Conservation (phyloP, 2,329 filamentous ascomycete genomes). For the Bretziella fagacearum region DNA sequence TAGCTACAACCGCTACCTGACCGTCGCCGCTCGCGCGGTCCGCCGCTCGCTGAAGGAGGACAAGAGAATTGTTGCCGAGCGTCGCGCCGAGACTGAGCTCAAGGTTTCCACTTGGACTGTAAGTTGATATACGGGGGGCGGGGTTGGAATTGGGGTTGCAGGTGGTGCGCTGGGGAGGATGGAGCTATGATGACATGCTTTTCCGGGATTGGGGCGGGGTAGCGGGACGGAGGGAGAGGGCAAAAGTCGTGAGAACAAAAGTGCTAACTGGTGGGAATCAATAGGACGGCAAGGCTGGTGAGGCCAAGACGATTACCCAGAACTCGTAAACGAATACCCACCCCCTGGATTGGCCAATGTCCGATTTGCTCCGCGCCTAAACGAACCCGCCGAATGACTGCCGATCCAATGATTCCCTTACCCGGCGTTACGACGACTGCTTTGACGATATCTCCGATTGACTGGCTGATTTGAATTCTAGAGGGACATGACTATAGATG, state of each 20-base stretch:
- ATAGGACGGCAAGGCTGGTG: slow-evolving; percentile 82
- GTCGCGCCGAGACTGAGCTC: slow-evolving; percentile 75
- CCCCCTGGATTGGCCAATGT: neutral
- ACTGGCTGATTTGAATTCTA: too few species aligned
- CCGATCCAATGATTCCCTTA: neutral
- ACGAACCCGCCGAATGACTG: neutral
- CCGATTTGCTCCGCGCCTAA: neutral
- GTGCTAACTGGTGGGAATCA: neutral
- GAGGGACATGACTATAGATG: too few species aligned
- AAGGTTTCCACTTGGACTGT: slow-evolving; percentile 94
- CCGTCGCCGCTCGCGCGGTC: slow-evolving; percentile 83
- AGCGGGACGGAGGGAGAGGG: neutral
- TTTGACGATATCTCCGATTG: neutral
- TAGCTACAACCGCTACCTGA: slow-evolving; percentile 99
- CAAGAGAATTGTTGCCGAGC: slow-evolving; percentile 71
- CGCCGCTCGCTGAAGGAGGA: slow-evolving; percentile 96
- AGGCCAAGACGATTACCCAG: slow-evolving; percentile 48
- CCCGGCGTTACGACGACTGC: neutral
- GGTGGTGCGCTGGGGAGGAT: neutral
- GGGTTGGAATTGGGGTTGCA: neutral
- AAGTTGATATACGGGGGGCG: slow-evolving; percentile 25
- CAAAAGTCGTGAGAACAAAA: neutral
- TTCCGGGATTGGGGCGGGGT: neutral
- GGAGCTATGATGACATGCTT: neutral
- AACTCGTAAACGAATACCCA: slow-evolving; percentile 20